These are phyloP conservation scores for Leccinum solheimii DNA, from an alignment of 1,284 basidiomycete species.

Conservation along the genomic window DNA sequence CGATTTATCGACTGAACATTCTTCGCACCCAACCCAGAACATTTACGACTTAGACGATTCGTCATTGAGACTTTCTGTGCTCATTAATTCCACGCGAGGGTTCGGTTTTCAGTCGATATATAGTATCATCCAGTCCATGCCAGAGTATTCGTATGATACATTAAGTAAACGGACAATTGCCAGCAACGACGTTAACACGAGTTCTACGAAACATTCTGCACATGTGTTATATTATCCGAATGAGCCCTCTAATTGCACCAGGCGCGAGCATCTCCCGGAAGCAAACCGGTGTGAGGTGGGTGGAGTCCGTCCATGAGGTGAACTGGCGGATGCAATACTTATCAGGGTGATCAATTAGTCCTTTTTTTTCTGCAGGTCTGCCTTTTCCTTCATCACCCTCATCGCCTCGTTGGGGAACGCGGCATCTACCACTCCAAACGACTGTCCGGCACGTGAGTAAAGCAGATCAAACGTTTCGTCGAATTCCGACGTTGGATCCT, in stretches of 20 bases:
- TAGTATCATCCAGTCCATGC: slow-evolving; percentile 1
- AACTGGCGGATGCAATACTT: neutral
- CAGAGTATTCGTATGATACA: slow-evolving; percentile 8
- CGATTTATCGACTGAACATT: slow-evolving; percentile 29
- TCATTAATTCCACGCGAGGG: neutral
- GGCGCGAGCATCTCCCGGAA: neutral
- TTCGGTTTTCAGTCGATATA: slow-evolving; percentile 5
- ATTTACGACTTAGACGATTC: slow-evolving; percentile 21
- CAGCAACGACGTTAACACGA: neutral
- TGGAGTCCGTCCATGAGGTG: neutral
- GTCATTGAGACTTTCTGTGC: neutral
- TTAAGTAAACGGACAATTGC: slow-evolving; percentile 7
- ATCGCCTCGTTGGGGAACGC: slow-evolving; percentile 25
- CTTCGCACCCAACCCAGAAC: slow-evolving; percentile 9
- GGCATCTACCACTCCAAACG: slow-evolving; percentile 24
- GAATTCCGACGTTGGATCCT: slow-evolving; percentile 21
- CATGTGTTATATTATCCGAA: neutral
- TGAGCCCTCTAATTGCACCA: neutral
- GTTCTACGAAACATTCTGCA: neutral
- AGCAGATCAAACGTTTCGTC: slow-evolving; percentile 29
- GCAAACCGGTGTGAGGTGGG: neutral
- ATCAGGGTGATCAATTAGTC: neutral
- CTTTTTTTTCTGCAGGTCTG: neutral
- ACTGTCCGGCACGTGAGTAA: slow-evolving; percentile 25
- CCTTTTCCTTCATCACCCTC: slow-evolving; percentile 17